Evolutionary conservation across 306 rosid species (phyloP).

Genomic region (Cucurbita argyrosperma): DNA sequence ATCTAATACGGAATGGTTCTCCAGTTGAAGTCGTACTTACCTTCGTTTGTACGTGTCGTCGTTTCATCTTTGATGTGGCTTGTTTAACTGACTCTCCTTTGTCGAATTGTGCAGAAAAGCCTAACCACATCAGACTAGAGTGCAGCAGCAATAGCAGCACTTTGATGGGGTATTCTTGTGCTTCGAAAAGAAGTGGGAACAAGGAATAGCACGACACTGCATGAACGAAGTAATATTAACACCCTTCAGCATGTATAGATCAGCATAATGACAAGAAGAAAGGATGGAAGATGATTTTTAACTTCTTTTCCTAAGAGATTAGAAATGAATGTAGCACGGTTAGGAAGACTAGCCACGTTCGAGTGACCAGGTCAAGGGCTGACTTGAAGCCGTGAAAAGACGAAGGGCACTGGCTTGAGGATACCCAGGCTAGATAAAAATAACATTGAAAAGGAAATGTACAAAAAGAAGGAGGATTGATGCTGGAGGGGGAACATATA

Average conservation of each 20-base stretch:
- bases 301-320: not conserved
- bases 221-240: not conserved
- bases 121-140: conserved; percentile 55
- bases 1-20: conserved; percentile 28
- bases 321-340: not conserved
- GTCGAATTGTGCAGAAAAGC: conserved; percentile 48
- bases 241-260: not conserved
- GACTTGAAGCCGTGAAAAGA: not conserved
- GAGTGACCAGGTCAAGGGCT: not conserved
- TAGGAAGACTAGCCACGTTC: not conserved
- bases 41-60: conserved; percentile 7
- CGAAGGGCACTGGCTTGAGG: not conserved
- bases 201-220: conserved; percentile 81
- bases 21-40: conserved; percentile 6
- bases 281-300: not conserved
- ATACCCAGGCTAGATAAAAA: not conserved
- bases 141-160: conserved; percentile 52
- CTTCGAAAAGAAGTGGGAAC: conserved; percentile 67
- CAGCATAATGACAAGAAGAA: not conserved
- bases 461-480: not conserved
- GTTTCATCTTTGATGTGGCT: conserved; percentile 7
- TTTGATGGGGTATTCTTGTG: conserved; percentile 78
- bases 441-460: not conserved
- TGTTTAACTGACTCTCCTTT: conserved; percentile 17
- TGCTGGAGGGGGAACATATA: not conserved